Evolutionary conservation across 768 basidiomycete genomes (phyloP).

Genomic region (Xanthoconium stramineum): DNA sequence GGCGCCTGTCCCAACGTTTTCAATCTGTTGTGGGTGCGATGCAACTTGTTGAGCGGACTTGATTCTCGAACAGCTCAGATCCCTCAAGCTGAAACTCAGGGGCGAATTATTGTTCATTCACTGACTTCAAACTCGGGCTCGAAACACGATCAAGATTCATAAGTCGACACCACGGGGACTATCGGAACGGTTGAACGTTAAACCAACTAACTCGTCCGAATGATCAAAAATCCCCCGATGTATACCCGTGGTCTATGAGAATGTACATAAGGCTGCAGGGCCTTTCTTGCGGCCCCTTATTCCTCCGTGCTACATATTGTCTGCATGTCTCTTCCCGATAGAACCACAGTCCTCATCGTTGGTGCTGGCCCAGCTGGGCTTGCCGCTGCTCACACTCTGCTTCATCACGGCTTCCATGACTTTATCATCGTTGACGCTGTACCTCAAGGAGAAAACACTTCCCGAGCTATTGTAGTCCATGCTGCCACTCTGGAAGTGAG

Average conservation of each 20-base stretch:
- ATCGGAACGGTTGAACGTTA: too few species aligned
- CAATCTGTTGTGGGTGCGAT: too few species aligned
- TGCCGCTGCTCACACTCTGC: slow-evolving; percentile 43
- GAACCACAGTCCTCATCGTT: slow-evolving; percentile 45
- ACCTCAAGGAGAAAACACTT: slow-evolving; percentile 32
- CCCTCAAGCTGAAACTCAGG: too few species aligned
- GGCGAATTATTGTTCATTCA: too few species aligned
- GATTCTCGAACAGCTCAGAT: too few species aligned
- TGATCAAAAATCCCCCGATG: too few species aligned
- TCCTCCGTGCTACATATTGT: not conserved
- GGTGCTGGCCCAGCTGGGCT: slow-evolving; percentile 52
- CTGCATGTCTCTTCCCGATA: slow-evolving; percentile 28
- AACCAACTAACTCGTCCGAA: too few species aligned
- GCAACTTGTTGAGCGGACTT: too few species aligned
- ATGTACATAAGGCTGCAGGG: not conserved
- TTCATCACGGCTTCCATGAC: slow-evolving; percentile 38
- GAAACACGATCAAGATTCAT: too few species aligned
- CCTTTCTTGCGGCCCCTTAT: not conserved
- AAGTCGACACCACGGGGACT: too few species aligned
- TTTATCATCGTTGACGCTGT: slow-evolving; percentile 43
- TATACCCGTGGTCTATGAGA: too few species aligned
- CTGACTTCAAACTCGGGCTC: slow-evolving; percentile 13
- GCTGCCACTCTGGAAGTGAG: slow-evolving; percentile 52
- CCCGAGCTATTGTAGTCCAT: slow-evolving; percentile 47
- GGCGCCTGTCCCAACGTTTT: too few species aligned